Conservation (phyloP, 768 basidiomycete species). For the Lentinula boryana region DNA sequence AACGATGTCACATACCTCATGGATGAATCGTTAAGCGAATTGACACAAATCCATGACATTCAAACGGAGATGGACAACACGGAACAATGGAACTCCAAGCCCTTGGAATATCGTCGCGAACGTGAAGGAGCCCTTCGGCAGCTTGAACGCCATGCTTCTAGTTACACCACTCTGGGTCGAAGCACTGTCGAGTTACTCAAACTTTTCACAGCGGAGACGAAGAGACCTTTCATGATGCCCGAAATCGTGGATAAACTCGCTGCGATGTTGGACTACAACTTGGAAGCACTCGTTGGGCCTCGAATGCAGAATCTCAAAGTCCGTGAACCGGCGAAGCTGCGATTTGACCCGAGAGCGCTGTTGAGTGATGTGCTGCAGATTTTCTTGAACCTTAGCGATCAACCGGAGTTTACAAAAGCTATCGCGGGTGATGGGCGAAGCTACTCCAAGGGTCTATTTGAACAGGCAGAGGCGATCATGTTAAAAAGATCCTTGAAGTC, state of each 20-base stretch:
- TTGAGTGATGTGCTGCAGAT: constrained; percentile 86
- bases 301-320: constrained; percentile 83
- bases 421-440: constrained; percentile 94
- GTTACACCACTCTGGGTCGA: constrained; percentile 81
- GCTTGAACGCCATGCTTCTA: constrained; percentile 81
- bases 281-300: constrained; percentile 85
- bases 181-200: constrained; percentile 89
- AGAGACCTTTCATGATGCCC: constrained; percentile 88
- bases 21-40: constrained; percentile 89
- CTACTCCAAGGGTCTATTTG: constrained; percentile 81
- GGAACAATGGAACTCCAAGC: constrained; percentile 58
- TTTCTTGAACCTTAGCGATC: constrained; percentile 81
- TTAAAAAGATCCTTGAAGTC: constrained; percentile 62
- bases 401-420: constrained; percentile 72
- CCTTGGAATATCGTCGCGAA: constrained; percentile 76
- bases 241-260: constrained; percentile 95
- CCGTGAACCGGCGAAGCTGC: constrained; percentile 80
- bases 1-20: constrained; percentile 98
- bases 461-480: constrained; percentile 66
- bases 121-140: constrained; percentile 69
- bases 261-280: constrained; percentile 94
- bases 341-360: constrained; percentile 78
- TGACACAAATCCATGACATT: constrained; percentile 83
- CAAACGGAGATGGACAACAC: constrained; percentile 80
- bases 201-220: constrained; percentile 88